Conservation (phyloP, 805 yeast genomes). For the Trichomonascus vanleenenianus region DNA sequence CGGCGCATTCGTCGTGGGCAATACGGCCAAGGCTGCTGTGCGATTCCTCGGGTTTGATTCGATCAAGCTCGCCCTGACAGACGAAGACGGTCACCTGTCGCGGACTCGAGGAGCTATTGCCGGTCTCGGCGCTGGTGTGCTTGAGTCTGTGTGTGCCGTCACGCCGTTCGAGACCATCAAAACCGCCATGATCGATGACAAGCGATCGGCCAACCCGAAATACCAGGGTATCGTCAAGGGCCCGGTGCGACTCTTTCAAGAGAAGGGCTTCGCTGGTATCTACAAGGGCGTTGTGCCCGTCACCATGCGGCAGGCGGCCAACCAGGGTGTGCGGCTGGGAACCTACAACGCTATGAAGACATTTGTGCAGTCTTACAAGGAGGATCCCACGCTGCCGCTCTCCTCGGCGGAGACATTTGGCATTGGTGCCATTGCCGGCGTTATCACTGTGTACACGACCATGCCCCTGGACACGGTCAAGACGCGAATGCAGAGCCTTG, state of each 20-base stretch:
- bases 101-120: constrained; percentile 91
- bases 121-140: constrained; percentile 94
- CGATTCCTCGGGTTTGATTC: constrained; percentile 89
- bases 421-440: constrained; percentile 86
- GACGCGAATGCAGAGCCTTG: constrained; percentile 94
- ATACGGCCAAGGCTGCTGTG: constrained; percentile 93
- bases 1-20: constrained; percentile 93
- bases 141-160: constrained; percentile 88
- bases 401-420: constrained; percentile 73
- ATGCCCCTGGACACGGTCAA: constrained; percentile 95
- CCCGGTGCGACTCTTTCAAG: constrained; percentile 55
- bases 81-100: constrained; percentile 77
- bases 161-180: constrained; percentile 97
- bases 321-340: constrained; percentile 90
- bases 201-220: constrained; percentile 64
- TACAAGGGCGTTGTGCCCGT: constrained; percentile 91
- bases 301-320: constrained; percentile 90
- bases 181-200: constrained; percentile 92
- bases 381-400: constrained; percentile 66
- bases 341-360: constrained; percentile 85
- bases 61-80: constrained; percentile 68
- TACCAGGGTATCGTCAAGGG: constrained; percentile 61
- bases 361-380: constrained; percentile 60
- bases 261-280: constrained; percentile 74
- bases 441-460: constrained; percentile 80